Evolutionary conservation across 768 basidiomycete genomes (phyloP).

Genomic region (Psilocybe cyanescens): DNA sequence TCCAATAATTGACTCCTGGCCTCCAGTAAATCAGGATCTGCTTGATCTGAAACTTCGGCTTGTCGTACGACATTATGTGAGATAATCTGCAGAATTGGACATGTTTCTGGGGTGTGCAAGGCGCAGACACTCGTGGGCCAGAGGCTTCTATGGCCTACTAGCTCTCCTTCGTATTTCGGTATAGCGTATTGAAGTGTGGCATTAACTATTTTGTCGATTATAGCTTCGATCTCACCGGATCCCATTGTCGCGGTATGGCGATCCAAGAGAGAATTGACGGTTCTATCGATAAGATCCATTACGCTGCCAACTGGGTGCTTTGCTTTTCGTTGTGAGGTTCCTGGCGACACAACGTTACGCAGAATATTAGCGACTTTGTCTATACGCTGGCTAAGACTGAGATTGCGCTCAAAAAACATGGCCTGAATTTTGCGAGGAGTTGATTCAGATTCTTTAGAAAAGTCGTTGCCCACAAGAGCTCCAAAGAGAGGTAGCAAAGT

Average conservation of each 20-base stretch:
- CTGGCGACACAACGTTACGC: slow-evolving; percentile 53
- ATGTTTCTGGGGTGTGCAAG: slow-evolving; percentile 60
- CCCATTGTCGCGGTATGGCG: slow-evolving; percentile 53
- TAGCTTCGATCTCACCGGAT: slow-evolving; percentile 64
- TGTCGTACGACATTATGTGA: slow-evolving; percentile 46
- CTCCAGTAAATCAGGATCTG: slow-evolving; percentile 35
- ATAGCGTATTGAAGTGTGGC: slow-evolving; percentile 81
- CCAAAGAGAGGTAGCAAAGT: slow-evolving; percentile 78
- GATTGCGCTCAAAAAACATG: slow-evolving; percentile 68
- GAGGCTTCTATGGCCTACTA: slow-evolving; percentile 39
- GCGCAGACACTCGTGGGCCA: slow-evolving; percentile 65
- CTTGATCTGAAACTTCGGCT: slow-evolving; percentile 31
- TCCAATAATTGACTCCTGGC: slow-evolving; percentile 57
- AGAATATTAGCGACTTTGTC: slow-evolving; percentile 64
- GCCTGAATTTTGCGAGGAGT: slow-evolving; percentile 55
- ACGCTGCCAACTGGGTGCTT: slow-evolving; percentile 67
- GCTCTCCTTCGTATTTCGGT: slow-evolving; percentile 53
- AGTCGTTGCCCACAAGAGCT: slow-evolving; percentile 84
- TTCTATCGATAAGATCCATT: slow-evolving; percentile 76
- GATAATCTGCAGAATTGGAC: slow-evolving; percentile 56
- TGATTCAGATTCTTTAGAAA: slow-evolving; percentile 54
- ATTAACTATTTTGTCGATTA: slow-evolving; percentile 72
- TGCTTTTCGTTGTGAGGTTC: slow-evolving; percentile 48
- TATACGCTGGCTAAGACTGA: slow-evolving; percentile 66
- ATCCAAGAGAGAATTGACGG: slow-evolving; percentile 60